Evolutionary conservation across 1,284 basidiomycete species (phyloP).

Genomic region (Pseudozyma pruni): DNA sequence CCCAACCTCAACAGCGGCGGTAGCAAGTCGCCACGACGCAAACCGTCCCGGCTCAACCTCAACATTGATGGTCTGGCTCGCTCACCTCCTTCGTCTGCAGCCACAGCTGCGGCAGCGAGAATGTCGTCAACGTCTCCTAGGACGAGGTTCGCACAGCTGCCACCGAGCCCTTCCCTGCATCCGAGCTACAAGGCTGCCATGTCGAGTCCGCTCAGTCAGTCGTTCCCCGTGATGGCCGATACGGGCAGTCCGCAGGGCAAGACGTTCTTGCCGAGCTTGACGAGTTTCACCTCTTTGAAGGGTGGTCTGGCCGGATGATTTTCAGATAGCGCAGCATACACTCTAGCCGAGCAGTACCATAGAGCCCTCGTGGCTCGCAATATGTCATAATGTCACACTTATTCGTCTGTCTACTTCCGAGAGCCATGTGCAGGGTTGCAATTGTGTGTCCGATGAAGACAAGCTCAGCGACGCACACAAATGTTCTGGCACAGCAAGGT

Average conservation of each 20-base stretch:
- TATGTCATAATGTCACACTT: too few relatives aligned
- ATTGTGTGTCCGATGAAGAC: too few relatives aligned
- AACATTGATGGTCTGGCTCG: conserved; percentile 18
- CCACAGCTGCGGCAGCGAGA: conserved; percentile 4
- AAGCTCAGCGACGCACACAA: too few relatives aligned
- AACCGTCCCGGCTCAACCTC: conserved; percentile 21
- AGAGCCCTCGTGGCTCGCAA: too few relatives aligned
- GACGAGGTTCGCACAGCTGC: conserved; percentile 28
- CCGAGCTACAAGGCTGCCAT: conserved; percentile 28
- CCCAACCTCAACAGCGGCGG: conserved; percentile 16
- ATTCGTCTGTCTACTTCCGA: too few relatives aligned
- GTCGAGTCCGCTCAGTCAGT: conserved; percentile 20
- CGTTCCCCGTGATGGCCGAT: conserved; percentile 25
- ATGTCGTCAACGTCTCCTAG: conserved; percentile 22
- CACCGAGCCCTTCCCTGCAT: conserved; percentile 27
- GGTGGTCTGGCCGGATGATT: conserved; percentile 16
- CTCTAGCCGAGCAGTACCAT: too few relatives aligned
- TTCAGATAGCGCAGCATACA: too few relatives aligned
- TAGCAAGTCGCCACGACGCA: too few relatives aligned
- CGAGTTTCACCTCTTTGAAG: conserved; percentile 27
- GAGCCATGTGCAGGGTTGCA: too few relatives aligned
- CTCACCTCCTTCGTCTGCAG: conserved; percentile 17
- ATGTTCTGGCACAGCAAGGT: too few relatives aligned
- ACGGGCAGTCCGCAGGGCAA: conserved; percentile 28
- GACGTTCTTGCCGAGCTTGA: conserved; percentile 9